These are phyloP conservation scores for Onygena corvina DNA, from an alignment of 2,329 filamentous ascomycete species.

Conservation along the genomic window DNA sequence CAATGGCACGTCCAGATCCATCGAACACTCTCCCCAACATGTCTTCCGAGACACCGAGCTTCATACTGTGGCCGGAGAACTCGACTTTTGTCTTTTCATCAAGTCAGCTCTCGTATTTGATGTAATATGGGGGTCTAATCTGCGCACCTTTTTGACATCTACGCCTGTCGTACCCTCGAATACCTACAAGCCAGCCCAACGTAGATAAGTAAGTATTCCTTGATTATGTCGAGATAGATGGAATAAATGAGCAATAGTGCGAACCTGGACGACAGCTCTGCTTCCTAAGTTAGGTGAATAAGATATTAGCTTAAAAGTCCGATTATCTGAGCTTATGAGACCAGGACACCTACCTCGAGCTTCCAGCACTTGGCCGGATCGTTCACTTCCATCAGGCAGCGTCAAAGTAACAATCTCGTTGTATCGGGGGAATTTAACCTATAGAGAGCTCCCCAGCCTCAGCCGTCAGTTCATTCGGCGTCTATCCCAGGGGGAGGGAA, in stretches of 20 bases:
- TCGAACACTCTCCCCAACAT: slow-evolving; percentile 99
- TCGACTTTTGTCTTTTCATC: slow-evolving; percentile 74
- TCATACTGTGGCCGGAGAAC: slow-evolving; percentile 92
- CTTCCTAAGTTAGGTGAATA: slow-evolving; percentile 49
- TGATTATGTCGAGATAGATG: background rate
- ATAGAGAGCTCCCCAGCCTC: slow-evolving; percentile 8
- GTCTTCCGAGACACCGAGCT: slow-evolving; percentile 97
- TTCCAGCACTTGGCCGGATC: slow-evolving; percentile 92
- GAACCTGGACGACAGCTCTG: slow-evolving; percentile 88
- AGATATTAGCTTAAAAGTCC: slow-evolving; percentile 3
- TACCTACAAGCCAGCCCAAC: slow-evolving; percentile 54
- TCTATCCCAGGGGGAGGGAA: background rate
- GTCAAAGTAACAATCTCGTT: slow-evolving; percentile 97
- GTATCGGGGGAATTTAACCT: slow-evolving; percentile 96
- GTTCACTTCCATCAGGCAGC: slow-evolving; percentile 83
- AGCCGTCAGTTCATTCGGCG: background rate
- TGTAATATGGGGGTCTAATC: background rate
- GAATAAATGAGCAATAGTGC: background rate
- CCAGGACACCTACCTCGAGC: slow-evolving; percentile 64
- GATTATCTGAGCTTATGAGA: background rate
- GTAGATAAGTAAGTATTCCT: slow-evolving; percentile 4
- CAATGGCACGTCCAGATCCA: slow-evolving; percentile 92
- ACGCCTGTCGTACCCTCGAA: slow-evolving; percentile 96
- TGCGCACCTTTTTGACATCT: slow-evolving; percentile 85
- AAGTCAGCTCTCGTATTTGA: slow-evolving; percentile 5